Conservation (phyloP, 768 basidiomycete species). For the Kwoniella bestiolae region DNA sequence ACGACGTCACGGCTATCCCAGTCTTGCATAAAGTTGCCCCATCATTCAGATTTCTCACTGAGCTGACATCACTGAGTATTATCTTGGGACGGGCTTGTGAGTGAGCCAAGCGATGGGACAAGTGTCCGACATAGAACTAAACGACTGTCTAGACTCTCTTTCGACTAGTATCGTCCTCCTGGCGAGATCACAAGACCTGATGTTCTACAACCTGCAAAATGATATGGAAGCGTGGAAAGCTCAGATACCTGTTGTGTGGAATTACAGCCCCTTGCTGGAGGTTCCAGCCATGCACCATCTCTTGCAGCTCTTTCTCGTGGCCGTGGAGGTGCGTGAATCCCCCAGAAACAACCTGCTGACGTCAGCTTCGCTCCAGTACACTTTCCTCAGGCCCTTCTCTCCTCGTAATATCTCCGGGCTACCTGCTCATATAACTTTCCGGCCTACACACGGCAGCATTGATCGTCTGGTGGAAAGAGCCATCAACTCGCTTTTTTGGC, state of each 20-base stretch:
- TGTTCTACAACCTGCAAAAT: constrained; percentile 2
- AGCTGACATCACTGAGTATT: constrained; percentile 12
- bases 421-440: constrained; percentile 6
- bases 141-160: not conserved
- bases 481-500: constrained; percentile 1
- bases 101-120: not conserved
- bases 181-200: constrained; percentile 4
- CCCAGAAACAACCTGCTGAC: not conserved
- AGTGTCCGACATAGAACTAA: not conserved
- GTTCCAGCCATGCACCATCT: constrained; percentile 6
- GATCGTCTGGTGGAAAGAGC: constrained; percentile 6
- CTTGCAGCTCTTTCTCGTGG: constrained; percentile 2
- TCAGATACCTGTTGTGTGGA: not conserved
- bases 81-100: constrained; percentile 14
- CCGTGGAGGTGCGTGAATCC: not conserved
- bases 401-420: not conserved
- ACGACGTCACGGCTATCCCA: not conserved
- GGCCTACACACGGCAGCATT: constrained; percentile 1
- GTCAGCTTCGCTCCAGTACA: not conserved
- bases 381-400: constrained; percentile 1
- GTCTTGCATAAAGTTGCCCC: constrained; percentile 3
- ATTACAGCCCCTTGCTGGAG: constrained; percentile 3
- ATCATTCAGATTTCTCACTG: constrained; percentile 16
- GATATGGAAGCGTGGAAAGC: constrained; percentile 6
- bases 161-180: not conserved